phyloP scores from a whole-genome alignment of 768 basidiomycete genomes.

The Pilatotrama ljubarskyi region DNA sequence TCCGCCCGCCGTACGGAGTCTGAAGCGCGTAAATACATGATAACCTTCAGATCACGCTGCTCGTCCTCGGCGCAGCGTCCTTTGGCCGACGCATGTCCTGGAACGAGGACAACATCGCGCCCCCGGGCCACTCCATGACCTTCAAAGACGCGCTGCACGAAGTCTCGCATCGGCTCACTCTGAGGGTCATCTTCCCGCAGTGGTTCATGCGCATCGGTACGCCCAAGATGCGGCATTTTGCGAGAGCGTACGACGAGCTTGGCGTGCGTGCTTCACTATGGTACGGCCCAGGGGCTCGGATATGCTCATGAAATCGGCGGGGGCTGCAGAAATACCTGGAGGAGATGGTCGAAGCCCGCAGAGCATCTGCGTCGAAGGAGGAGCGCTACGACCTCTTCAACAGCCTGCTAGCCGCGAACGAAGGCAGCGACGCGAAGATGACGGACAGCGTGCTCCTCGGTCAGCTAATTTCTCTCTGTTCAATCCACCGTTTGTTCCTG shows the following conservation, averaged over 20 bases:
- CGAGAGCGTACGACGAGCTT: constrained; percentile 29
- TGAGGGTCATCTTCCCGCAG: constrained; percentile 26
- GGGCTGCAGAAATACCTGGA: constrained; percentile 42
- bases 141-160: constrained; percentile 30
- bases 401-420: constrained; percentile 49
- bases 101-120: constrained; percentile 17
- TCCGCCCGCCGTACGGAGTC: background rate
- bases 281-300: too few relatives aligned
- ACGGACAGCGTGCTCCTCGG: constrained; percentile 45
- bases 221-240: constrained; percentile 23
- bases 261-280: constrained; percentile 21
- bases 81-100: constrained; percentile 50
- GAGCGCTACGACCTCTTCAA: constrained; percentile 52
- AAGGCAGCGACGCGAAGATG: constrained; percentile 35
- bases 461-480: too few relatives aligned
- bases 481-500: too few relatives aligned
- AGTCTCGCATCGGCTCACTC: constrained; percentile 26
- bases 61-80: constrained; percentile 56
- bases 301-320: too few relatives aligned
- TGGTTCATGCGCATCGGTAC: constrained; percentile 25
- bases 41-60: constrained; percentile 59
- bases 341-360: constrained; percentile 52
- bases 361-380: constrained; percentile 33
- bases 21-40: too few relatives aligned
- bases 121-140: constrained; percentile 17